These are phyloP conservation scores for Hypoxylon intermedium DNA, from an alignment of 495 filamentous ascomycete species.

Conservation along the genomic window DNA sequence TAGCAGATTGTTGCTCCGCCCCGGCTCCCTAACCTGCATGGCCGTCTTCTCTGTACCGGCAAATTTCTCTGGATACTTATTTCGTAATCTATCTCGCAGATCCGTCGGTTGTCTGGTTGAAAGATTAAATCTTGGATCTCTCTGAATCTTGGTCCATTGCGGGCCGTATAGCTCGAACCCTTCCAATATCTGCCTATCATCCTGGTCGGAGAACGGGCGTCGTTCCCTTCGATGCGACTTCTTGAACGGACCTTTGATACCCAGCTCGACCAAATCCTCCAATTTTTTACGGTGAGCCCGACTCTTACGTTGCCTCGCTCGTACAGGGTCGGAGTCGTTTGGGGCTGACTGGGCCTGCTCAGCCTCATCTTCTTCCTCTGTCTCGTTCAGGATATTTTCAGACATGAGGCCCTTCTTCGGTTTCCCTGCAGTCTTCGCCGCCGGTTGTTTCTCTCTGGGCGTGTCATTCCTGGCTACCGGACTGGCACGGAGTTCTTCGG, in stretches of 20 bases:
- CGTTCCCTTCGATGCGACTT: constrained; percentile 61
- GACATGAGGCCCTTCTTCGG: constrained; percentile 50
- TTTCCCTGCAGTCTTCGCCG: constrained; percentile 31
- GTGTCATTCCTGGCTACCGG: constrained; percentile 22
- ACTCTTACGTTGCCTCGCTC: constrained; percentile 50
- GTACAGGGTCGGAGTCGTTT: constrained; percentile 37
- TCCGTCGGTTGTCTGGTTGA: constrained; percentile 75
- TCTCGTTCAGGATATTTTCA: constrained; percentile 57
- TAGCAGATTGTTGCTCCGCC: constrained; percentile 40
- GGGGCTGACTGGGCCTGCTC: constrained; percentile 32
- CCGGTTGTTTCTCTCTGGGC: constrained; percentile 20
- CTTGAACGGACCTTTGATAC: constrained; percentile 61
- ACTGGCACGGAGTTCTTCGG: constrained; percentile 57
- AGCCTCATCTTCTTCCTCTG: constrained; percentile 40
- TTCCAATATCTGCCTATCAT: constrained; percentile 77
- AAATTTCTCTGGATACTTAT: constrained; percentile 73
- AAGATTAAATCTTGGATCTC: constrained; percentile 72
- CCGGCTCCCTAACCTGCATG: constrained; percentile 49
- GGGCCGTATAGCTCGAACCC: constrained; percentile 79
- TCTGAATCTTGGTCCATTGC: constrained; percentile 80
- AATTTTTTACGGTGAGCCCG: constrained; percentile 61
- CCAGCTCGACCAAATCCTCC: constrained; percentile 63
- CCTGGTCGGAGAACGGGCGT: constrained; percentile 72
- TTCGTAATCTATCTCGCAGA: constrained; percentile 81
- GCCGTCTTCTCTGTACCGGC: constrained; percentile 62